Percentiles rank a stretch among this genome's conserved stretches.
Conservation (phyloP, 108 stramenopile species). For the Ochromonas danica region DNA sequence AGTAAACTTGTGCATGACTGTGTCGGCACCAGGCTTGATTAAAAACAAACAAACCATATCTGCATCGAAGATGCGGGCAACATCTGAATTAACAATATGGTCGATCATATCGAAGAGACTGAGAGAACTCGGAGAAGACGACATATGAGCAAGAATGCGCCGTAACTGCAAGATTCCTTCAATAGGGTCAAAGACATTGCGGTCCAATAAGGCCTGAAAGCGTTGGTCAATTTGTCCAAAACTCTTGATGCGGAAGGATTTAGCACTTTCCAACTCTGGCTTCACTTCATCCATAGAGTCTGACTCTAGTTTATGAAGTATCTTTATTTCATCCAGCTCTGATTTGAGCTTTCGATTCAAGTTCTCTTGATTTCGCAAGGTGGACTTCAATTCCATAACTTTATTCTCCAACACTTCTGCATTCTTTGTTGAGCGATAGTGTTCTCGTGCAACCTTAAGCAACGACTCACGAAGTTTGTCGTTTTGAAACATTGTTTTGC, state of each 20-base stretch:
- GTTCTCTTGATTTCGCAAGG: not conserved
- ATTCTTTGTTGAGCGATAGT: slow-evolving; percentile 11
- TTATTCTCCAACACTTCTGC: not conserved
- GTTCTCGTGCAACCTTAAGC: slow-evolving; percentile 8
- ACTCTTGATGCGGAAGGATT: not conserved
- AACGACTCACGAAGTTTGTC: slow-evolving; percentile 28
- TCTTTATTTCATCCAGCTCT: slow-evolving; percentile 19
- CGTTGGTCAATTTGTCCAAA: slow-evolving; percentile 7
- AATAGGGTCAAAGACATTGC: not conserved
- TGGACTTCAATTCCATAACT: not conserved
- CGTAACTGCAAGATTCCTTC: not conserved
- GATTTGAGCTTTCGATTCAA: not conserved
- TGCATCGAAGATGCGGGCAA: not conserved
- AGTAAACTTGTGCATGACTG: not conserved
- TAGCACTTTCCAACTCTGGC: not conserved
- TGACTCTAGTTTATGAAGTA: not conserved
- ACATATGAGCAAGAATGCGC: slow-evolving; percentile 2
- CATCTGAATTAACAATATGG: not conserved
- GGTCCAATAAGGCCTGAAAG: not conserved
- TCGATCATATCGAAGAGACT: not conserved
- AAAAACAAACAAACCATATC: not conserved
- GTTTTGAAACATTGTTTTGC: not conserved
- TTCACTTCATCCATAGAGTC: not conserved
- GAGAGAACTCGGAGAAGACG: not conserved
- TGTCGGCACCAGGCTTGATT: not conserved